These are phyloP conservation scores for Hyaloscypha hepaticicola DNA, from an alignment of 495 filamentous ascomycete species.

Conservation along the genomic window DNA sequence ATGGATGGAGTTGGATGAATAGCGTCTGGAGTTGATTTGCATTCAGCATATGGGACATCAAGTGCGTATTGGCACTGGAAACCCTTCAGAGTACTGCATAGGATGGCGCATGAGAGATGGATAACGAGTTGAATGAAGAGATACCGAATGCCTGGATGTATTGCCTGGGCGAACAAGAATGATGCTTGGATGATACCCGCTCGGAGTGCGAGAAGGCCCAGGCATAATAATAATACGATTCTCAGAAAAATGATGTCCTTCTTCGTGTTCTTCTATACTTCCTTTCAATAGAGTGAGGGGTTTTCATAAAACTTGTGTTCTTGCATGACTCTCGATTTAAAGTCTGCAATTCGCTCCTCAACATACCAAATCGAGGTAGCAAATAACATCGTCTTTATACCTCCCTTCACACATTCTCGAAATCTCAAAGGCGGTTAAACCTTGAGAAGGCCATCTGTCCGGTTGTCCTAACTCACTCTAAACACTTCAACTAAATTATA, in stretches of 20 bases:
- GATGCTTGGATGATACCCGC: neutral
- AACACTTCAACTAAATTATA: too few relatives aligned
- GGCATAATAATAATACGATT: neutral
- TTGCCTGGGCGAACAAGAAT: neutral
- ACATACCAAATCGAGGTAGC: neutral
- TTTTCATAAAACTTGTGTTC: too few relatives aligned
- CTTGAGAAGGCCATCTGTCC: too few relatives aligned
- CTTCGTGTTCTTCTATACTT: neutral
- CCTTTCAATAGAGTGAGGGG: too few relatives aligned
- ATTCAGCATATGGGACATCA: neutral
- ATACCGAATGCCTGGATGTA: neutral
- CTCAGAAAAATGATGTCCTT: neutral
- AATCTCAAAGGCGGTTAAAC: too few relatives aligned
- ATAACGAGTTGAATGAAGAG: neutral
- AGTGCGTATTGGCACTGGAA: neutral
- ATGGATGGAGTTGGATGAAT: neutral
- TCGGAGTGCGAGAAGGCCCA: neutral
- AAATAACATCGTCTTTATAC: neutral
- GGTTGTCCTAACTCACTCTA: too few relatives aligned
- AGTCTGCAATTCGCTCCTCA: neutral
- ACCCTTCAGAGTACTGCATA: constrained; percentile 6
- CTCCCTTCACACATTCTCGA: too few relatives aligned
- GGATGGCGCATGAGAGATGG: constrained; percentile 10
- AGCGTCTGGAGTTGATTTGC: neutral
- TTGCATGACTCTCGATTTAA: neutral